Conservation (phyloP, 108 stramenopile genomes). For the Cyclotella sp. region DNA sequence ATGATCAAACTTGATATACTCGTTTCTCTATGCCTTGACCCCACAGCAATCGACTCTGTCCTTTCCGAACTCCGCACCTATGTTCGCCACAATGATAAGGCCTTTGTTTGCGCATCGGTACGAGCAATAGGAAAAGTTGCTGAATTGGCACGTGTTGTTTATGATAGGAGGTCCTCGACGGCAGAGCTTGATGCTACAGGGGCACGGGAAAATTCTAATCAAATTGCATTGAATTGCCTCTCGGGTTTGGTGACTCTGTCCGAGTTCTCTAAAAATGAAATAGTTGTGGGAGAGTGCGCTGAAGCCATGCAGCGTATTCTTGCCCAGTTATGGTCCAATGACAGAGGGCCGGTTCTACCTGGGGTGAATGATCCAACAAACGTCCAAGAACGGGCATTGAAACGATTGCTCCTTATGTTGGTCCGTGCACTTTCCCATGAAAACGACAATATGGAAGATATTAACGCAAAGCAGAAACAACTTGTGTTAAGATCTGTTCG, state of each 20-base stretch:
- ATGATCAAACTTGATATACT: conserved; percentile 97
- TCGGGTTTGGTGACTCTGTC: conserved; percentile 89
- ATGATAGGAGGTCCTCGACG: conserved; percentile 70
- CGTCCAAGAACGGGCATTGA: conserved; percentile 62
- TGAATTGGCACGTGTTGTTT: conserved; percentile 79
- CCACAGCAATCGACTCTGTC: conserved; percentile 82
- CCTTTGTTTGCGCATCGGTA: conserved; percentile 90
- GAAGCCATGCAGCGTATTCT: conserved; percentile 88
- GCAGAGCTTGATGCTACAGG: conserved; percentile 43
- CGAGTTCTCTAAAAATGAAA: conserved; percentile 64
- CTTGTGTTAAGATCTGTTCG: conserved; percentile 44
- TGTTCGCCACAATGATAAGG: conserved; percentile 86
- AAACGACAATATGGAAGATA: conserved; percentile 48
- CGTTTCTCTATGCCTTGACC: conserved; percentile 81
- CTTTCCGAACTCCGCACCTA: conserved; percentile 94
- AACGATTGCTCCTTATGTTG: conserved; percentile 77
- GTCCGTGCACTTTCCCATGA: conserved; percentile 58
- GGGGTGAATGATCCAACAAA: conserved; percentile 66
- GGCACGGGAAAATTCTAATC: conserved; percentile 71
- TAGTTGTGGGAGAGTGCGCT: conserved; percentile 92
- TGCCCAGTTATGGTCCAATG: conserved; percentile 68
- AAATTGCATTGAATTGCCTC: conserved; percentile 81
- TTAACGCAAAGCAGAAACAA: conserved; percentile 33
- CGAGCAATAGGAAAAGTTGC: conserved; percentile 90
- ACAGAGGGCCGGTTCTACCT: conserved; percentile 33